Conservation (phyloP, 2,329 filamentous ascomycete genomes). For the Aureobasidium subglaciale region DNA sequence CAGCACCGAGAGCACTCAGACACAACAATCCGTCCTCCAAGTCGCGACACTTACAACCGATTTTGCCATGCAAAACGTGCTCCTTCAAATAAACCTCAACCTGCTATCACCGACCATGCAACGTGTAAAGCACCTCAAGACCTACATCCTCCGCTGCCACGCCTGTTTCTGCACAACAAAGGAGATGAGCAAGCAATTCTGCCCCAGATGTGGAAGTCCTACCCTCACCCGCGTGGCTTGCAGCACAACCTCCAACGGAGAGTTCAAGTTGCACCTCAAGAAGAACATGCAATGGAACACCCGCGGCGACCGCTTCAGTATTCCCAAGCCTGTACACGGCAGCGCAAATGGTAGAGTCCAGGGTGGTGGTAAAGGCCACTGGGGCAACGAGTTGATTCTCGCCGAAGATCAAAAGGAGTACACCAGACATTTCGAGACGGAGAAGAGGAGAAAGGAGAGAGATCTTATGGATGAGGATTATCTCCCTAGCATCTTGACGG, state of each 20-base stretch:
- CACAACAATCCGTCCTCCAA: constrained; percentile 61
- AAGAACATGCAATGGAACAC: constrained; percentile 96
- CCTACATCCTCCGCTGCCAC: constrained; percentile 87
- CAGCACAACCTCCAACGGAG: constrained; percentile 71
- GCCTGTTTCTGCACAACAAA: constrained; percentile 81
- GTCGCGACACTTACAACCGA: constrained; percentile 91
- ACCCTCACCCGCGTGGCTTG: constrained; percentile 80
- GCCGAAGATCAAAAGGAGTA: constrained; percentile 97
- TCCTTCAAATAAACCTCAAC: constrained; percentile 89
- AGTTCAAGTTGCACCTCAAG: constrained; percentile 81
- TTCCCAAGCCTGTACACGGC: constrained; percentile 83
- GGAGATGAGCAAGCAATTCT: constrained; percentile 86
- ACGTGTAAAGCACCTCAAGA: constrained; percentile 77
- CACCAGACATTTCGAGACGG: constrained; percentile 53
- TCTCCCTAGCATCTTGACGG: constrained; percentile 75
- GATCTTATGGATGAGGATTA: constrained; percentile 96
- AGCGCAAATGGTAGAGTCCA: constrained; percentile 68
- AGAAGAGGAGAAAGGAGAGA: constrained; percentile 59
- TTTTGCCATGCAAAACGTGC: constrained; percentile 96
- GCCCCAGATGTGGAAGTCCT: constrained; percentile 79
- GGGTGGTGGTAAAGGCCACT: constrained; percentile 74
- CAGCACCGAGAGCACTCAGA: constrained; percentile 37
- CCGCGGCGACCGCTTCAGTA: constrained; percentile 82
- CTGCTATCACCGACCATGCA: constrained; percentile 72
- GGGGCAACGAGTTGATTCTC: constrained; percentile 77